Base-by-base conservation (phyloP, 1,139 yeast genomes). In the Yamadazyma conglobata region DNA sequence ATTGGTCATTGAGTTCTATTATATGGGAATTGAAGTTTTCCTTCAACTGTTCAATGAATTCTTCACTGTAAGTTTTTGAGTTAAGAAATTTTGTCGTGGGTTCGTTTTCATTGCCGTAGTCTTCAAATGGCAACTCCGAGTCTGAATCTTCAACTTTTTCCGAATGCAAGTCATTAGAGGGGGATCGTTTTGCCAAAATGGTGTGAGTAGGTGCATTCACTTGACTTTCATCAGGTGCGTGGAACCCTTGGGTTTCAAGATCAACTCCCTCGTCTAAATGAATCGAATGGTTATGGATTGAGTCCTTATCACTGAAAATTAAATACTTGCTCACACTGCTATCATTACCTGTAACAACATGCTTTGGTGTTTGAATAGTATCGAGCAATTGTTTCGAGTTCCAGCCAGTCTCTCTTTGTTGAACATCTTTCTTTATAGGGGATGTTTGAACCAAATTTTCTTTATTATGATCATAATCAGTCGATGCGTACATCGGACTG, bases 71-170 rank as follows among this genome's bases (percentile, higher is more conserved):
- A 20, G 16, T 27, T 21, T 32, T 32, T 3, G 28, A 15, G 16
- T 30, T 30, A 24, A 32, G 22, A 13, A 35, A 35, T 15, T 30
- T 30, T 14, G 32, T 24, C n/a, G 39, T 35, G 5, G 35, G 39
- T 19, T 35, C 38, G 27, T 35, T 34, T 16, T 19, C 30, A n/a
- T n/a, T n/a, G n/a, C n/a, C n/a, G 21, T 15, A 20, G 10, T 27
- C 30, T n/a, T 15, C 20, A 16, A 11, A 15, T 5, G 19, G 13
- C n/a, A n/a, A n/a, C n/a, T n/a, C n/a, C n/a, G n/a, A n/a, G n/a
- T n/a, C n/a, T n/a, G n/a, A n/a, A n/a, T n/a, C n/a, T n/a, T n/a
- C n/a, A 7, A 23, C 11, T 4, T 15, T 22, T 7, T 27, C 30
- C 7, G 19, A 19, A 18, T 25, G 22, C 10, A 14, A 12, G 5